These are phyloP conservation scores for Ziziphus jujuba DNA, from an alignment of 306 rosid genomes.

Conservation along the genomic window DNA sequence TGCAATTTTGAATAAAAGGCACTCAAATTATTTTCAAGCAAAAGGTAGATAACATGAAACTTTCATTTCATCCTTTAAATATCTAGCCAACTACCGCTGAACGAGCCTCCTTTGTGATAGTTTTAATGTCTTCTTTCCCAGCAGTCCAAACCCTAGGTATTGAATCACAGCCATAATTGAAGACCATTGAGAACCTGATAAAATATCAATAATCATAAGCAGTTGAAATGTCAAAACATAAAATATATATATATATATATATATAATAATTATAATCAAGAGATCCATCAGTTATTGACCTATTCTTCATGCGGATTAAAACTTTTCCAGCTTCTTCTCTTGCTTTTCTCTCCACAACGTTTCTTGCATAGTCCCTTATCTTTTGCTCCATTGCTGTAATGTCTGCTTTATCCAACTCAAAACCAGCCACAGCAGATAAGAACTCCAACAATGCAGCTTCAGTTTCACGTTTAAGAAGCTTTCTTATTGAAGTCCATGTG, in stretches of 20 bases:
- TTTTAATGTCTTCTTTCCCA: slow-evolving; percentile 77
- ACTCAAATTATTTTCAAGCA: not conserved
- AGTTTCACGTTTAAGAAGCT: slow-evolving; percentile 67
- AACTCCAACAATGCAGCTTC: slow-evolving; percentile 50
- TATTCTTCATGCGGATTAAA: slow-evolving; percentile 84
- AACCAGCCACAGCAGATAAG: slow-evolving; percentile 51
- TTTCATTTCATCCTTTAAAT: not conserved
- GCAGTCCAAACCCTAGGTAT: slow-evolving; percentile 95
- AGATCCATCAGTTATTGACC: slow-evolving; percentile 40
- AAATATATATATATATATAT: too few relatives aligned
- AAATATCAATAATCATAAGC: slow-evolving; percentile 28
- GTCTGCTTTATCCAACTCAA: slow-evolving; percentile 68
- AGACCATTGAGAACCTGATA: slow-evolving; percentile 80
- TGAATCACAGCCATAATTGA: slow-evolving; percentile 77
- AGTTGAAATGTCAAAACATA: not conserved
- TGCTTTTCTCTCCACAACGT: slow-evolving; percentile 73
- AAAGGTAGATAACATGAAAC: not conserved
- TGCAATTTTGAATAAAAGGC: slow-evolving; percentile 28
- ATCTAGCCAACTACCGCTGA: slow-evolving; percentile 48
- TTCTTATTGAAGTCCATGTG: slow-evolving; percentile 73
- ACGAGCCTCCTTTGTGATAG: slow-evolving; percentile 73
- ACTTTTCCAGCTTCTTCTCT: slow-evolving; percentile 79
- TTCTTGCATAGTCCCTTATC: slow-evolving; percentile 64
- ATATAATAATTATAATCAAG: not conserved
- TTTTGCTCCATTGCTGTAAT: slow-evolving; percentile 44